Evolutionary conservation across 805 yeast genomes (phyloP).

Genomic region (Starmerella khaoyaiensis): DNA sequence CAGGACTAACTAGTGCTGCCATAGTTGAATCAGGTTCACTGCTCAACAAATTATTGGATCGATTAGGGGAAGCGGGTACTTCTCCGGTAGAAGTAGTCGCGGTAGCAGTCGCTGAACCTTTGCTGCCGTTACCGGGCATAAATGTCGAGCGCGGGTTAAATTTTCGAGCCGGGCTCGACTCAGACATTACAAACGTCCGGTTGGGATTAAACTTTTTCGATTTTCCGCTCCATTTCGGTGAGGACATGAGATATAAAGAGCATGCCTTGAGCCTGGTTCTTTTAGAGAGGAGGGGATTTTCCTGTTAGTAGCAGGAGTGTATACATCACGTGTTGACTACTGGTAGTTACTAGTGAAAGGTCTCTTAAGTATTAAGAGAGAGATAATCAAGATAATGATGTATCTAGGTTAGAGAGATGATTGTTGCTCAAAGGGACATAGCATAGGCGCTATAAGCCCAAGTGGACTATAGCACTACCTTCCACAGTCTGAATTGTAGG

Average conservation of each 20-base stretch:
- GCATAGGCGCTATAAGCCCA: no score
- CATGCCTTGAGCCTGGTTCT: conserved; percentile 1
- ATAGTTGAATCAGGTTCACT: neutral
- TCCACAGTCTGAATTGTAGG: no score
- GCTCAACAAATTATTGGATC: neutral
- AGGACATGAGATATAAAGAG: conserved; percentile 8
- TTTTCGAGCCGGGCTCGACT: conserved; percentile 9
- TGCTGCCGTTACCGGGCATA: conserved; percentile 3
- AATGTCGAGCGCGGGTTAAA: conserved; percentile 18
- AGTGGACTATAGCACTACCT: no score
- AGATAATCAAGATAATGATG: no score
- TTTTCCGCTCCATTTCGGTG: conserved; percentile 16
- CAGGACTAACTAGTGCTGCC: neutral
- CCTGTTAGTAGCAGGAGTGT: no score
- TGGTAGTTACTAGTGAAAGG: no score
- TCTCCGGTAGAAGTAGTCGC: conserved; percentile 1
- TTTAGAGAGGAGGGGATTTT: no score
- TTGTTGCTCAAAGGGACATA: no score
- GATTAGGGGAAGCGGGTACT: neutral
- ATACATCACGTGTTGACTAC: no score
- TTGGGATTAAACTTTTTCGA: conserved; percentile 13
- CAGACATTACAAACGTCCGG: conserved; percentile 14
- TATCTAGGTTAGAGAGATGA: no score
- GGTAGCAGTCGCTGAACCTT: neutral
- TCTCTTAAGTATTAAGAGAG: no score